Conservation (phyloP, 73 alveolate species). For the Paramecium sonneborni region DNA sequence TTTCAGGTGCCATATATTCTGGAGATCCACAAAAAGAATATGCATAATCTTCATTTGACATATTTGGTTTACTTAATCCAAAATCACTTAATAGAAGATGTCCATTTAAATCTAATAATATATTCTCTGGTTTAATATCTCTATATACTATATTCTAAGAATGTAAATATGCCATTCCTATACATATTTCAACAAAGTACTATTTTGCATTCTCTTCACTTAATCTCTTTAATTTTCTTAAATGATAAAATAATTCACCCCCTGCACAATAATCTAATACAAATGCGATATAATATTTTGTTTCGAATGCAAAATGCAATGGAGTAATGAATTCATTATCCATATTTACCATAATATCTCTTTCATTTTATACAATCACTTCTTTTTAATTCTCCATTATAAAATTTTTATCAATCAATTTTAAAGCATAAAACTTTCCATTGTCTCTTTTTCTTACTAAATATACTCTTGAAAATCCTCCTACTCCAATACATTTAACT, state of each 20-base stretch:
- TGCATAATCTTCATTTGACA: constrained; percentile 57
- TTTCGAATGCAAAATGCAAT: constrained; percentile 57
- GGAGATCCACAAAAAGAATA: constrained; percentile 80
- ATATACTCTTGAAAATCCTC: constrained; percentile 82
- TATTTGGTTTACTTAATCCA: constrained; percentile 70
- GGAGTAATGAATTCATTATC: constrained; percentile 28
- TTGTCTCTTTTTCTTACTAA: constrained; percentile 78
- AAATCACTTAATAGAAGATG: constrained; percentile 70
- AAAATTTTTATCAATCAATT: constrained; percentile 65
- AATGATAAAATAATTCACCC: constrained; percentile 72
- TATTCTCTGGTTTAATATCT: constrained; percentile 83
- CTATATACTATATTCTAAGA: constrained; percentile 57
- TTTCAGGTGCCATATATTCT: constrained; percentile 79
- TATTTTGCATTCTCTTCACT: constrained; percentile 71
- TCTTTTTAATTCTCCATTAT: constrained; percentile 60
- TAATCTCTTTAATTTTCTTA: constrained; percentile 72
- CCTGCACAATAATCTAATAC: constrained; percentile 62
- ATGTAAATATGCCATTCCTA: constrained; percentile 79
- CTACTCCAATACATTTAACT: constrained; percentile 85
- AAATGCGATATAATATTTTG: constrained; percentile 56
- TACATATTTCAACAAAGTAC: constrained; percentile 71
- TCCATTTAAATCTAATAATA: constrained; percentile 74
- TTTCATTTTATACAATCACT: constrained; percentile 51
- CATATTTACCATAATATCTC: constrained; percentile 55
- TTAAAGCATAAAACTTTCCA: constrained; percentile 81